Evolutionary conservation across 2,329 filamentous ascomycete genomes (phyloP).

Genomic region (Phoma sp.): DNA sequence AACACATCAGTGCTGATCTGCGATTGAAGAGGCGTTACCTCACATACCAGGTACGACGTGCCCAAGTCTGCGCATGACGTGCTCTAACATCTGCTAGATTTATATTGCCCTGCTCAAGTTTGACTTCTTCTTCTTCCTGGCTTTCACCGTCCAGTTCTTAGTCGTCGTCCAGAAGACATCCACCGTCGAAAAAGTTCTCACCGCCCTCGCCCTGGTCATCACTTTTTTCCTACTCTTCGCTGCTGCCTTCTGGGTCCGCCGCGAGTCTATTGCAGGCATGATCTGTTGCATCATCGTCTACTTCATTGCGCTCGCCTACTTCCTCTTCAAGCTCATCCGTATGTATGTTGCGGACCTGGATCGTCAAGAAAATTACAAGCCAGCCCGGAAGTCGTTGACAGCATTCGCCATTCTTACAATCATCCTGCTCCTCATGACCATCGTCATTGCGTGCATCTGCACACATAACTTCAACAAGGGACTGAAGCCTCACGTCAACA

Average conservation of each 20-base stretch:
- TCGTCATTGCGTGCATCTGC: constrained; percentile 84
- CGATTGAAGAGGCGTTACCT: constrained; percentile 96
- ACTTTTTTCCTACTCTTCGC: constrained; percentile 87
- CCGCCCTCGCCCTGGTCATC: constrained; percentile 86
- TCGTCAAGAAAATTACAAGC: constrained; percentile 65
- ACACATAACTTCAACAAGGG: constrained; percentile 90
- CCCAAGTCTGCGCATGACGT: not conserved
- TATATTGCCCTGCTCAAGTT: constrained; percentile 98
- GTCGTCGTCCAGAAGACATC: constrained; percentile 77
- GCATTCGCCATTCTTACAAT: constrained; percentile 95
- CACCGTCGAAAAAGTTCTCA: constrained; percentile 81
- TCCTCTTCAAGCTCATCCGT: constrained; percentile 96
- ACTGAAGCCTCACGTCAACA: constrained; percentile 82
- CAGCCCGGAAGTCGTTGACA: constrained; percentile 84
- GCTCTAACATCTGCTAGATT: constrained; percentile 64
- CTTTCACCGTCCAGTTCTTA: constrained; percentile 97
- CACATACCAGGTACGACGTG: constrained; percentile 78
- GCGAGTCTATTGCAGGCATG: constrained; percentile 83
- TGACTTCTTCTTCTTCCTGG: constrained; percentile 99
- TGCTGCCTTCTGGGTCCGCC: constrained; percentile 83
- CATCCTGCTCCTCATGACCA: constrained; percentile 84
- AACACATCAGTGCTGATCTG: constrained; percentile 96
- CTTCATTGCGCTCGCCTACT: constrained; percentile 88
- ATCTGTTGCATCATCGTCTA: constrained; percentile 79
- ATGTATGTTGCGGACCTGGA: constrained; percentile 74